phyloP scores from a whole-genome alignment of 306 rosid species.

The Heteromeles arbutifolia region DNA sequence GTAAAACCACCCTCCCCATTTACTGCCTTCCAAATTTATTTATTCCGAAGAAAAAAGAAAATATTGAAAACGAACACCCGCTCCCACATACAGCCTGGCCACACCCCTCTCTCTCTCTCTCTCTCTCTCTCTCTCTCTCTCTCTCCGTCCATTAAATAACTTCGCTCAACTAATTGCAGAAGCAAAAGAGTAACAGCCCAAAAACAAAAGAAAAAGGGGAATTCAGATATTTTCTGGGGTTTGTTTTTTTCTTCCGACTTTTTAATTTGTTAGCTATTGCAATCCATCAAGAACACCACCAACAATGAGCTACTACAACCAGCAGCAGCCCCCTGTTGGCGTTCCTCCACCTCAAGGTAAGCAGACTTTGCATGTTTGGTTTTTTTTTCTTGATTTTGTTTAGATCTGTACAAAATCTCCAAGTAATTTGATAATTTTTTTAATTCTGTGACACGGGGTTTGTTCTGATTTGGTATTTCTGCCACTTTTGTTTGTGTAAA shows the following conservation, averaged over 20 bases:
- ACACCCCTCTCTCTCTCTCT: not conserved
- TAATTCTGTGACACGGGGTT: not conserved
- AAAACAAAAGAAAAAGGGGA: not conserved
- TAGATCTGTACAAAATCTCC: not conserved
- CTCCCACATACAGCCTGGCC: not conserved
- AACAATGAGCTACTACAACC: constrained; percentile 74
- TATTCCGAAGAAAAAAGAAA: not conserved
- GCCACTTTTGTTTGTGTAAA: not conserved
- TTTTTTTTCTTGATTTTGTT: not conserved
- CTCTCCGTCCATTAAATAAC: not conserved
- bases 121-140: not conserved
- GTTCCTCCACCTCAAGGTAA: constrained; percentile 91
- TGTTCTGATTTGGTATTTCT: not conserved
- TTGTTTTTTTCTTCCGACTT: no score
- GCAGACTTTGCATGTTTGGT: no score
- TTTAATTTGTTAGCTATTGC: not conserved
- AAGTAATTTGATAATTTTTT: not conserved
- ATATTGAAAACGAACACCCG: not conserved
- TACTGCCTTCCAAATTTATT: not conserved
- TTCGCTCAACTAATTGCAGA: not conserved
- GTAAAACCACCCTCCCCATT: not conserved
- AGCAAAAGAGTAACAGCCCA: not conserved
- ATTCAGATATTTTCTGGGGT: not conserved
- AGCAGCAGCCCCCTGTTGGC: constrained; percentile 87
- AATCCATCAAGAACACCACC: not conserved